Evolutionary conservation across 495 filamentous ascomycete genomes (phyloP).

Genomic region (Aeminium ludgeri): DNA sequence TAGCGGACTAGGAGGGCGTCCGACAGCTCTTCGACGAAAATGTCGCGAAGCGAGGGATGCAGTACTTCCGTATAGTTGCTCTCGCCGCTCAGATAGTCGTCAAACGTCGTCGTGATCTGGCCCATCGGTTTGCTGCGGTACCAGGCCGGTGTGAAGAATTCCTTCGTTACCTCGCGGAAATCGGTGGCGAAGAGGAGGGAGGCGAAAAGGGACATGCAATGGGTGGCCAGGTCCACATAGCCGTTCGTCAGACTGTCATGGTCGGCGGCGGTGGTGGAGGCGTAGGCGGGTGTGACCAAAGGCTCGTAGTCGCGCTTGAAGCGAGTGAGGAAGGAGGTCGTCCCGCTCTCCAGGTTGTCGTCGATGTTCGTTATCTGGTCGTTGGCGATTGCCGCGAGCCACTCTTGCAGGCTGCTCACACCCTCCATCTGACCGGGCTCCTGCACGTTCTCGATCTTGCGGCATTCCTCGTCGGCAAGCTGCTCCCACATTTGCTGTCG

Average conservation of each 20-base stretch:
- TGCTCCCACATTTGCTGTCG: slow-evolving; percentile 74
- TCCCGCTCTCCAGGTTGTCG: slow-evolving; percentile 55
- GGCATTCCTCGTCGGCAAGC: slow-evolving; percentile 73
- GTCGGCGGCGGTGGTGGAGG: slow-evolving; percentile 49
- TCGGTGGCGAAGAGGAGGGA: slow-evolving; percentile 72
- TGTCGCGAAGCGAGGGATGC: slow-evolving; percentile 70
- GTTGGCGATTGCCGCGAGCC: slow-evolving; percentile 91
- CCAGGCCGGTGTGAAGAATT: slow-evolving; percentile 82
- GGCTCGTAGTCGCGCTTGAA: slow-evolving; percentile 66
- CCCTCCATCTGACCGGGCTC: slow-evolving; percentile 43
- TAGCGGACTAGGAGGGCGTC: slow-evolving; percentile 80
- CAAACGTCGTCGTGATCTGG: slow-evolving; percentile 78
- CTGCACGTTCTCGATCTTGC: slow-evolving; percentile 29
- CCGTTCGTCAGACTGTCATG: slow-evolving; percentile 63
- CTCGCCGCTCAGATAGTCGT: slow-evolving; percentile 55
- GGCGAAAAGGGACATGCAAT: slow-evolving; percentile 74
- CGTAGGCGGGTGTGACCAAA: slow-evolving; percentile 65
- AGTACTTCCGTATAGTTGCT: slow-evolving; percentile 65
- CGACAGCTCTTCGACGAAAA: slow-evolving; percentile 75
- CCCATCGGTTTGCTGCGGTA: slow-evolving; percentile 59
- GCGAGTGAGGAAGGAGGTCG: slow-evolving; percentile 58
- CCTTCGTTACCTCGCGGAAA: slow-evolving; percentile 60
- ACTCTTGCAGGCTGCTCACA: slow-evolving; percentile 69
- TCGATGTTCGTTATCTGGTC: slow-evolving; percentile 97
- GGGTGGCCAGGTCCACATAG: slow-evolving; percentile 83